Conservation (phyloP, 2,329 filamentous ascomycete genomes). For the Fusarium zealandicum region DNA sequence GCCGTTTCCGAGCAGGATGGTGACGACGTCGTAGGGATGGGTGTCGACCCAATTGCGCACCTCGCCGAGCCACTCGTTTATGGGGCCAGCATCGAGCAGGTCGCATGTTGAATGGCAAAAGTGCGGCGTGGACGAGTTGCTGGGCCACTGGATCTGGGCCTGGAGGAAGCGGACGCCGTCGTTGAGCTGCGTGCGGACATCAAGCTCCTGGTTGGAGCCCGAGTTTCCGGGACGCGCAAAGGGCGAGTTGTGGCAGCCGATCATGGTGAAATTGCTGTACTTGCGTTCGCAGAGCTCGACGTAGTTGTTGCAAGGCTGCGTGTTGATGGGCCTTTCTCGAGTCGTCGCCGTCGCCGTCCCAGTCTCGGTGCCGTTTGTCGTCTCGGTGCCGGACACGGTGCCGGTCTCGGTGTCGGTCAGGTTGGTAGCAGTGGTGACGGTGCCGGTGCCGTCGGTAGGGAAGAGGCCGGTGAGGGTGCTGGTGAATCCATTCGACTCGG, state of each 20-base stretch:
- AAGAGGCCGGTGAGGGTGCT: conserved; percentile 55
- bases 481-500: conserved; percentile 44
- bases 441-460: conserved; percentile 46
- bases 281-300: conserved; percentile 77
- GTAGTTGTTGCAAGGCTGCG: conserved; percentile 80
- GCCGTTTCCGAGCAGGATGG: conserved; percentile 84
- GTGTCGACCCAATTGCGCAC: conserved; percentile 75
- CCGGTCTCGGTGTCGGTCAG: conserved; percentile 49
- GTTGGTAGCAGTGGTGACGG: conserved; percentile 47
- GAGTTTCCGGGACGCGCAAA: conserved; percentile 75
- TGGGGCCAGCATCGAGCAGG: conserved; percentile 80
- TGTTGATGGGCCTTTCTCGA: conserved; percentile 65
- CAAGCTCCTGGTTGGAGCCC: conserved; percentile 76
- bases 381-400: conserved; percentile 44
- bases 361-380: conserved; percentile 43
- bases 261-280: conserved; percentile 82
- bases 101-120: conserved; percentile 89
- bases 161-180: conserved; percentile 75
- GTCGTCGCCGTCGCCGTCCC: conserved; percentile 46
- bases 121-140: conserved; percentile 62
- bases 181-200: conserved; percentile 75
- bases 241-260: conserved; percentile 82
- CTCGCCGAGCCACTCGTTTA: conserved; percentile 73
- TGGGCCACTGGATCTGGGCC: conserved; percentile 67
- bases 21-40: conserved; percentile 88